Evolutionary conservation across 2,329 filamentous ascomycete genomes (phyloP).

Genomic region (Penicillium sp.): DNA sequence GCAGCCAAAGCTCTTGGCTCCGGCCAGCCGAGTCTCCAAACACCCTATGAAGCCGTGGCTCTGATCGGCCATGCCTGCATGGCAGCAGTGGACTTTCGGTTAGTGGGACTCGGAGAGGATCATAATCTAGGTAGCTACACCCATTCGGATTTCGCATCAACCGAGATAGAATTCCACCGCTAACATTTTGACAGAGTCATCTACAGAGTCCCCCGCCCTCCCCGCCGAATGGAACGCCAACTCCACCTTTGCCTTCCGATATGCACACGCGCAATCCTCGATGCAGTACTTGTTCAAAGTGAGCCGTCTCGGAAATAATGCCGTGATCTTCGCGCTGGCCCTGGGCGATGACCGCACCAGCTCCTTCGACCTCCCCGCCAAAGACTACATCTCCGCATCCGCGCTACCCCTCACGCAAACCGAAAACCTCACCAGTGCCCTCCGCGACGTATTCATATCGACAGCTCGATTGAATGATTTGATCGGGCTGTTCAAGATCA

Average conservation of each 20-base stretch:
- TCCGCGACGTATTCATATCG: constrained; percentile 74
- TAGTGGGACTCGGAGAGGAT: constrained; percentile 85
- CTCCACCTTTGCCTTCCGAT: constrained; percentile 78
- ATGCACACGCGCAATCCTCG: constrained; percentile 82
- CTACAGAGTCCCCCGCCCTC: constrained; percentile 55
- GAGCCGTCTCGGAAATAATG: constrained; percentile 79
- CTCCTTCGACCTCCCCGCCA: constrained; percentile 74
- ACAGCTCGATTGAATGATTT: constrained; percentile 72
- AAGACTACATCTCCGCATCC: constrained; percentile 74
- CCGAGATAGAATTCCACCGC: neutral
- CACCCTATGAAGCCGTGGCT: constrained; percentile 78
- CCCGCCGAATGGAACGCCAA: constrained; percentile 81
- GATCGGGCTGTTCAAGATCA: constrained; percentile 73
- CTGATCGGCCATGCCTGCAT: constrained; percentile 85
- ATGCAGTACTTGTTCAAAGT: constrained; percentile 84
- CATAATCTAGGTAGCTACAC: constrained; percentile 66
- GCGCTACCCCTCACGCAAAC: constrained; percentile 59
- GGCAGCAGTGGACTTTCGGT: constrained; percentile 76
- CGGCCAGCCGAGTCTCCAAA: constrained; percentile 42
- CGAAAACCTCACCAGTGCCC: constrained; percentile 36
- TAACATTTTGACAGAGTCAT: constrained; percentile 31
- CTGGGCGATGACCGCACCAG: constrained; percentile 81
- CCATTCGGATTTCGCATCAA: neutral
- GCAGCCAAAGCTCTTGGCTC: constrained; percentile 41
- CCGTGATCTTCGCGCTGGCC: constrained; percentile 80